phyloP scores from a whole-genome alignment of 2,329 filamentous ascomycete species.

The Ceratocystis variospora region DNA sequence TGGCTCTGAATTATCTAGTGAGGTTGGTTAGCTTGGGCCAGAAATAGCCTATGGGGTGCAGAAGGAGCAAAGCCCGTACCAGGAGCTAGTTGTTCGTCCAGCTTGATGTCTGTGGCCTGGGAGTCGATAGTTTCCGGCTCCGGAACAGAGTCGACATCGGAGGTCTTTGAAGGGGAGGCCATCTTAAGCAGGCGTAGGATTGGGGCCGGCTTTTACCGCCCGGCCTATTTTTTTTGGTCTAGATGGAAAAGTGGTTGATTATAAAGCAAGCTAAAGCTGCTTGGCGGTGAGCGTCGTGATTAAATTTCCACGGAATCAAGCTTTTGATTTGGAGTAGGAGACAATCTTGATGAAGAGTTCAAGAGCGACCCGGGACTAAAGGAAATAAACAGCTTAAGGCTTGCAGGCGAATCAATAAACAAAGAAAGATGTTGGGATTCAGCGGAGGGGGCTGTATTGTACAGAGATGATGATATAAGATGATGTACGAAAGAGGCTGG shows the following conservation, averaged over 20 bases:
- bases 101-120: background rate
- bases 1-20: background rate
- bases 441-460: conserved; percentile 1
- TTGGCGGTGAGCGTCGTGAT: background rate
- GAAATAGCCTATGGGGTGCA: background rate
- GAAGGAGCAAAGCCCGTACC: background rate
- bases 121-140: background rate
- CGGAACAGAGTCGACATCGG: background rate
- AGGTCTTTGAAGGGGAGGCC: background rate
- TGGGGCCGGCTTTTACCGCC: background rate
- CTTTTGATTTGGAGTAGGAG: background rate
- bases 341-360: background rate
- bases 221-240: background rate
- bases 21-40: background rate
- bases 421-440: background rate
- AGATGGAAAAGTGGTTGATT: too few species aligned
- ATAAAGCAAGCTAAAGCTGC: background rate
- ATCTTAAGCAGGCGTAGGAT: background rate
- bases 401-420: background rate
- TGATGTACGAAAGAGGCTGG: background rate
- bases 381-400: background rate
- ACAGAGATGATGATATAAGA: conserved; percentile 6
- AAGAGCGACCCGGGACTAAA: background rate
- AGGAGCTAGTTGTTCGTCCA: background rate
- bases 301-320: background rate